Evolutionary conservation across 2,329 filamentous ascomycete species (phyloP).

Genomic region (Aureobasidium sp.): DNA sequence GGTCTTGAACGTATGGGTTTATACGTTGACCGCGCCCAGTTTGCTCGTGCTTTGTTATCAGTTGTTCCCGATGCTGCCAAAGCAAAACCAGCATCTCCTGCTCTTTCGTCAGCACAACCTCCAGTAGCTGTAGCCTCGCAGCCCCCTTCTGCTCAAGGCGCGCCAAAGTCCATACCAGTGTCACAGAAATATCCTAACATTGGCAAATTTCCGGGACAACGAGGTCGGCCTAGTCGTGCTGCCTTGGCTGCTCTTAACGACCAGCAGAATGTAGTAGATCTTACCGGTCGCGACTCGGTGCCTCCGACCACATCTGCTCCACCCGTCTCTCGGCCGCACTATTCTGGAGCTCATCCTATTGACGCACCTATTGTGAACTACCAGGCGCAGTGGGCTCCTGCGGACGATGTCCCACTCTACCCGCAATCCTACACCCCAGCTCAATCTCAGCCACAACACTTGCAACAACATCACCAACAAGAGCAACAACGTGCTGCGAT

Average conservation of each 20-base stretch:
- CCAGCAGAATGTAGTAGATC: background rate
- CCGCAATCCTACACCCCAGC: background rate
- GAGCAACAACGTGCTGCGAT: background rate
- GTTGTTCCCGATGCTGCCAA: constrained; percentile 35
- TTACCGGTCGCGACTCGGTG: background rate
- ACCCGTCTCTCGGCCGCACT: background rate
- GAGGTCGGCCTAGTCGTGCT: constrained; percentile 9
- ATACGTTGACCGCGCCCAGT: constrained; percentile 41
- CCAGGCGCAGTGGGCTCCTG: constrained; percentile 1
- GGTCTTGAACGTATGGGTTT: constrained; percentile 42
- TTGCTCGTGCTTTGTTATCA: constrained; percentile 44
- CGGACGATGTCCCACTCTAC: background rate
- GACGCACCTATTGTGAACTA: constrained; percentile 5
- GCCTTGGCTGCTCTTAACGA: constrained; percentile 12
- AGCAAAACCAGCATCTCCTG: constrained; percentile 7
- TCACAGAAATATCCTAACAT: background rate
- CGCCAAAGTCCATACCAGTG: background rate
- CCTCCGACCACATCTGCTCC: background rate
- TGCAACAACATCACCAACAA: background rate
- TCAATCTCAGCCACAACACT: background rate
- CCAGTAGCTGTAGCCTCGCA: background rate
- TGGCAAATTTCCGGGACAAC: background rate
- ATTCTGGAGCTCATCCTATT: background rate
- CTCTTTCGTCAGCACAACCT: background rate
- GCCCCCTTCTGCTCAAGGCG: background rate